phyloP scores from a whole-genome alignment of 495 filamentous ascomycete species.

The Filosporella fistucella region DNA sequence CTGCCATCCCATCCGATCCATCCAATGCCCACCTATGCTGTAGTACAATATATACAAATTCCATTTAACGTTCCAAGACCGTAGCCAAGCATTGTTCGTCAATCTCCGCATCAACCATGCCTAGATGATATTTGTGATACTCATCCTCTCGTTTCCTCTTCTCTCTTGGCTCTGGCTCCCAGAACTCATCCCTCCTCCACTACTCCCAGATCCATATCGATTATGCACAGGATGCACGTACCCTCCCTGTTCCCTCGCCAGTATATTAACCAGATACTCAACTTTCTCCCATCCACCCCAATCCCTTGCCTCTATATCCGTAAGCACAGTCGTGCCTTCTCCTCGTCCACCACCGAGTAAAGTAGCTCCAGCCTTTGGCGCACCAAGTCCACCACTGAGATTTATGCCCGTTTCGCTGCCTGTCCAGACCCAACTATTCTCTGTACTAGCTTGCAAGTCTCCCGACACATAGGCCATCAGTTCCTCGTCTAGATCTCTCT shows the following conservation, averaged over 20 bases:
- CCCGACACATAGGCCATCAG: conserved; percentile 84
- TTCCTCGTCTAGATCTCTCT: conserved; percentile 73
- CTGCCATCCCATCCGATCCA: no score
- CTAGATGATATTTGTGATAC: conserved; percentile 77
- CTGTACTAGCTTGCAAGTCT: conserved; percentile 79
- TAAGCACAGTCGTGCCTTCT: conserved; percentile 29
- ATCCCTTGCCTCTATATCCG: conserved; percentile 43
- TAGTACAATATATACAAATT: no score
- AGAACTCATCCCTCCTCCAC: conserved; percentile 14
- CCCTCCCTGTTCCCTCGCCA: conserved; percentile 21
- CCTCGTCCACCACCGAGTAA: conserved; percentile 17
- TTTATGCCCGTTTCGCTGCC: conserved; percentile 56
- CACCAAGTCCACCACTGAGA: conserved; percentile 19
- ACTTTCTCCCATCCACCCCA: conserved; percentile 53
- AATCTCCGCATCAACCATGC: no score
- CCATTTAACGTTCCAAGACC: no score
- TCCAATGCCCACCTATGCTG: no score
- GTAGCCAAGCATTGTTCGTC: no score
- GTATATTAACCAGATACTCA: conserved; percentile 30
- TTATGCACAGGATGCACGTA: conserved; percentile 7
- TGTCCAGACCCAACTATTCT: conserved; percentile 84
- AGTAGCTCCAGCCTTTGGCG: conserved; percentile 6
- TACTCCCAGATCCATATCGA: conserved; percentile 15
- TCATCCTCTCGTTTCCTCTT: conserved; percentile 56
- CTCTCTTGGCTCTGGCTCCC: conserved; percentile 19